These are phyloP conservation scores for Plantago elongata DNA, from an alignment of 257 asterid species.

Conservation along the genomic window DNA sequence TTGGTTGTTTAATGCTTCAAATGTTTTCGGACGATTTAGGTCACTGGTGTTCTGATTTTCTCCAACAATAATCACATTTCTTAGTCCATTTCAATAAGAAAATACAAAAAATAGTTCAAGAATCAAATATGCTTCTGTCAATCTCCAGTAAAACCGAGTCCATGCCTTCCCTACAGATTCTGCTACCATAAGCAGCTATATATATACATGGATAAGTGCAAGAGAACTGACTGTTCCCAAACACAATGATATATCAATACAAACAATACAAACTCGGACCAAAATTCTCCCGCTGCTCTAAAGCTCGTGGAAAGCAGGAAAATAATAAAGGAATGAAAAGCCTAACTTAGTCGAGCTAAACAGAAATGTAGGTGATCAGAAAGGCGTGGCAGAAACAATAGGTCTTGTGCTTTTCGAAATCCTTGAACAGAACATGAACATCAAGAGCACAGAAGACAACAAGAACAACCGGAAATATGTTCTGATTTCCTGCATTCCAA, in stretches of 20 bases:
- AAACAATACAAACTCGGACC: constrained; percentile 32
- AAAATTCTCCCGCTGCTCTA: constrained; percentile 15
- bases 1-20: no score
- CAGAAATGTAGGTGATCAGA: constrained; percentile 28
- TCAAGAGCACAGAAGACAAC: constrained; percentile 80
- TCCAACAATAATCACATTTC: no score
- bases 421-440: constrained; percentile 98
- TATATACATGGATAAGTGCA: no score
- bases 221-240: not conserved
- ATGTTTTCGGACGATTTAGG: no score
- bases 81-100: no score
- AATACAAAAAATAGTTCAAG: no score
- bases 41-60: no score
- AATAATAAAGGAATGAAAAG: constrained; percentile 12
- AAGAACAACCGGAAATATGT: constrained; percentile 85
- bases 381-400: constrained; percentile 64
- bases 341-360: constrained; percentile 15
- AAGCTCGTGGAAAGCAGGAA: constrained; percentile 15
- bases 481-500: constrained; percentile 91
- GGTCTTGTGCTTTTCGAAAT: constrained; percentile 82
- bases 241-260: constrained; percentile 1
- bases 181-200: no score
- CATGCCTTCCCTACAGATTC: no score
- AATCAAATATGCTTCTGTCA: no score
- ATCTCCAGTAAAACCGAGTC: no score